Evolutionary conservation across 106 monocot species (phyloP).

Genomic region (Vanilla planifolia): DNA sequence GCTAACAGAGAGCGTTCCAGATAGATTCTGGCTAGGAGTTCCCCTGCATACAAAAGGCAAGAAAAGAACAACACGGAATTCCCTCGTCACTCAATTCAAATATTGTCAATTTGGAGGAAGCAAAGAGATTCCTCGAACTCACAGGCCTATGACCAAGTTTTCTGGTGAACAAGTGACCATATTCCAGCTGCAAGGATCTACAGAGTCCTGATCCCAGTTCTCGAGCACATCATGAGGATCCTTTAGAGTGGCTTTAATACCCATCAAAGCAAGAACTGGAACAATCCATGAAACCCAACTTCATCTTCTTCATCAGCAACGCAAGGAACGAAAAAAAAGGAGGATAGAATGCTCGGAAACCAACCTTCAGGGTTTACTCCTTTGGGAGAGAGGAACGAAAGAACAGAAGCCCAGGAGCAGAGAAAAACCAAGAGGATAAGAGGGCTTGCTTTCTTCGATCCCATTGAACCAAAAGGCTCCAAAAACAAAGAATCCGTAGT

Average conservation of each 20-base stretch:
- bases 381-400: slow-evolving; percentile 58
- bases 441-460: neutral
- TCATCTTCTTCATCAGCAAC: neutral
- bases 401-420: slow-evolving; percentile 23
- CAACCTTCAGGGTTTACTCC: slow-evolving; percentile 91
- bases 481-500: neutral
- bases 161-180: slow-evolving; percentile 73
- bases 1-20: slow-evolving; percentile 63
- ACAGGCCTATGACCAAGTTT: slow-evolving; percentile 59
- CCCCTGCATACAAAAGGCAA: slow-evolving; percentile 28
- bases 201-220: slow-evolving; percentile 82
- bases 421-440: slow-evolving; percentile 34
- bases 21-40: slow-evolving; percentile 63
- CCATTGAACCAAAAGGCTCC: slow-evolving; percentile 19
- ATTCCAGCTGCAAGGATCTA: slow-evolving; percentile 93
- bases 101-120: neutral
- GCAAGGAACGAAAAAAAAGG: neutral
- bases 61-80: neutral
- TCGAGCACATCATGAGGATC: slow-evolving; percentile 63
- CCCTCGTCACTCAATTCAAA: too few species aligned
- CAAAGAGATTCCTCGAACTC: slow-evolving; percentile 7
- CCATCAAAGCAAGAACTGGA: slow-evolving; percentile 80
- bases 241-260: slow-evolving; percentile 44
- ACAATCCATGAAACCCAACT: neutral
- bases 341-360: neutral